phyloP scores from a whole-genome alignment of 1,284 basidiomycete species.

The Schizopora paradoxa region DNA sequence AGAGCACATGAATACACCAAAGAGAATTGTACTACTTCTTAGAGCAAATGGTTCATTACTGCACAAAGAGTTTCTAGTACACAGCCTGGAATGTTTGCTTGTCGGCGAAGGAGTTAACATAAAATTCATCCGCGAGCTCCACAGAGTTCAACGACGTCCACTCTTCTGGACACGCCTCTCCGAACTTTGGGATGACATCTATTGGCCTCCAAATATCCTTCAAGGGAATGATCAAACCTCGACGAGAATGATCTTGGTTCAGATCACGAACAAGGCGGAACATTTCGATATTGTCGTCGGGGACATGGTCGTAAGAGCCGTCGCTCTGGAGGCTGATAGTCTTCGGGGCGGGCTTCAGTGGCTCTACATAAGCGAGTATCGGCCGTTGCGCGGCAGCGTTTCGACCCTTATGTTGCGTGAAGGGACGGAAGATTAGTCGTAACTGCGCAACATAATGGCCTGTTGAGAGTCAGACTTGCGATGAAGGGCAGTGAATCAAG shows the following conservation, averaged over 20 bases:
- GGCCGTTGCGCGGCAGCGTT: neutral
- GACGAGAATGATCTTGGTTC: neutral
- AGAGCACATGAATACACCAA: no score
- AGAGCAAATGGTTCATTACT: no score
- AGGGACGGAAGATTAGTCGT: neutral
- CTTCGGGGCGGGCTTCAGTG: neutral
- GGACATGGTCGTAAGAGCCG: neutral
- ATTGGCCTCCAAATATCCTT: slow-evolving; percentile 1
- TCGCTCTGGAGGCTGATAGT: neutral
- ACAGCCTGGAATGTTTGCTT: neutral
- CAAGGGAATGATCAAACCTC: neutral
- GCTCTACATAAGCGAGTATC: neutral
- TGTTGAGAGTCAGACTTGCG: neutral
- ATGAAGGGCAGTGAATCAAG: neutral
- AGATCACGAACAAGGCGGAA: neutral
- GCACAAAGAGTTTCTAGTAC: no score
- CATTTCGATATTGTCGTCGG: neutral
- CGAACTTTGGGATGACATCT: slow-evolving; percentile 1
- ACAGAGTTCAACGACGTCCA: neutral
- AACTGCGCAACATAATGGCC: neutral
- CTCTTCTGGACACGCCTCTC: neutral
- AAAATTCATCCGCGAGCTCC: neutral
- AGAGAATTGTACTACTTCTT: no score
- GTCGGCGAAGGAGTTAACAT: neutral
- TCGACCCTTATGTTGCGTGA: neutral